Percentiles rank a stretch among this genome's conserved stretches.
phyloP scores from a whole-genome alignment of 352 stramenopile genomes.

The Pythium chondricola region DNA sequence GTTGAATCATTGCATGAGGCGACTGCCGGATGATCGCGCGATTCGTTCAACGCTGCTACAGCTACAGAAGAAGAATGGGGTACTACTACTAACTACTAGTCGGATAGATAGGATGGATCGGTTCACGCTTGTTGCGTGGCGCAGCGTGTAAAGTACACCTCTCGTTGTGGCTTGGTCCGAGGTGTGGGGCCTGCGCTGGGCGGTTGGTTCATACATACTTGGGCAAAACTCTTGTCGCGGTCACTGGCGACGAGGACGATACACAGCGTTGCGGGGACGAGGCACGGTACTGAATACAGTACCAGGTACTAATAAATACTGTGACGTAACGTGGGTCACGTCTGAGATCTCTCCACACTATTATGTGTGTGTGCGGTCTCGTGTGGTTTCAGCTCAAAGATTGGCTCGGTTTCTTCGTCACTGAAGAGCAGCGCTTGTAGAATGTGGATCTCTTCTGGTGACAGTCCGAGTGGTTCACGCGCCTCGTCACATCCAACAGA shows the following conservation, averaged over 20 bases:
- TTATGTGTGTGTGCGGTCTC: not conserved
- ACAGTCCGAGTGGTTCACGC: constrained; percentile 1
- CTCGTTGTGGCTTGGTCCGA: too few relatives aligned
- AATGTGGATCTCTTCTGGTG: constrained; percentile 6
- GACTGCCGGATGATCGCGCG: not conserved
- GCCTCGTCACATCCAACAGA: not conserved
- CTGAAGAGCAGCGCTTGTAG: constrained; percentile 15
- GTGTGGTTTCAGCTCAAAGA: not conserved
- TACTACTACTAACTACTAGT: not conserved
- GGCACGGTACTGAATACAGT: not conserved
- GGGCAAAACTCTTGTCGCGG: too few relatives aligned
- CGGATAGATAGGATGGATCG: not conserved
- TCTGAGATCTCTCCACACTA: not conserved
- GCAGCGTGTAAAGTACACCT: too few relatives aligned
- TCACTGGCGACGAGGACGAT: not conserved
- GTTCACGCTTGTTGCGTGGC: too few relatives aligned
- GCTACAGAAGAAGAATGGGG: too few relatives aligned
- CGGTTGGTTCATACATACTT: too few relatives aligned
- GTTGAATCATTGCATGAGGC: not conserved
- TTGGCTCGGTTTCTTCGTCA: constrained; percentile 12
- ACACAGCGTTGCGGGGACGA: not conserved
- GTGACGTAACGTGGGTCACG: not conserved
- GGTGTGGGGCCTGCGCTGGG: too few relatives aligned
- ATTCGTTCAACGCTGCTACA: too few relatives aligned
- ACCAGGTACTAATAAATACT: not conserved